A percentile compares a stretch with the other conserved stretches of the same genome.
These are phyloP conservation scores for Plasmodium vivax DNA, from an alignment of 169 alveolate species.

Conservation along the genomic window DNA sequence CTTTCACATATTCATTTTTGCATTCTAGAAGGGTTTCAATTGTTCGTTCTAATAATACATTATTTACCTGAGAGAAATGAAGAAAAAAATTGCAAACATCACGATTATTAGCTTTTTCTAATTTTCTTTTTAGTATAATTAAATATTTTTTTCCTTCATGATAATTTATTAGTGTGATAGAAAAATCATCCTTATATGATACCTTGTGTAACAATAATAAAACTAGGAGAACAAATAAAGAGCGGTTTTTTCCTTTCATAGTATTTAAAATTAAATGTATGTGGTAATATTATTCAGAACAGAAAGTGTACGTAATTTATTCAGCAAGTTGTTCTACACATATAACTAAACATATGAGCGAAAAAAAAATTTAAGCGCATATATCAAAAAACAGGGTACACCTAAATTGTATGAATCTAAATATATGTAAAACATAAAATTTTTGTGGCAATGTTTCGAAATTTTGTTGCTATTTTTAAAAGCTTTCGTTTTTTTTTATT, in stretches of 20 bases:
- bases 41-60: neutral
- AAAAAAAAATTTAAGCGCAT: neutral
- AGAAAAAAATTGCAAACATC: neutral
- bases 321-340: neutral
- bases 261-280: neutral
- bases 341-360: neutral
- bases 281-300: neutral
- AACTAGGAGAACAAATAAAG: neutral
- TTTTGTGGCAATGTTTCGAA: neutral
- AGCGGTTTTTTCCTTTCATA: neutral
- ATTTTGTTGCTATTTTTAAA: neutral
- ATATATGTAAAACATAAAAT: neutral
- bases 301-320: neutral
- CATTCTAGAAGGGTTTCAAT: neutral
- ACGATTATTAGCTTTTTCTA: neutral
- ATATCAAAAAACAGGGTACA: neutral
- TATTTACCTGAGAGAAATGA: neutral
- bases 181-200: neutral
- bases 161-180: neutral
- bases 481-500: neutral
- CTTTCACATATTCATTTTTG: neutral
- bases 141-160: neutral
- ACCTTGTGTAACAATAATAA: neutral
- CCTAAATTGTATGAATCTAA: neutral
- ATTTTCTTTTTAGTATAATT: neutral